Base-by-base conservation (phyloP, 305 asterid genomes). In the Fraxinus platypoda region DNA sequence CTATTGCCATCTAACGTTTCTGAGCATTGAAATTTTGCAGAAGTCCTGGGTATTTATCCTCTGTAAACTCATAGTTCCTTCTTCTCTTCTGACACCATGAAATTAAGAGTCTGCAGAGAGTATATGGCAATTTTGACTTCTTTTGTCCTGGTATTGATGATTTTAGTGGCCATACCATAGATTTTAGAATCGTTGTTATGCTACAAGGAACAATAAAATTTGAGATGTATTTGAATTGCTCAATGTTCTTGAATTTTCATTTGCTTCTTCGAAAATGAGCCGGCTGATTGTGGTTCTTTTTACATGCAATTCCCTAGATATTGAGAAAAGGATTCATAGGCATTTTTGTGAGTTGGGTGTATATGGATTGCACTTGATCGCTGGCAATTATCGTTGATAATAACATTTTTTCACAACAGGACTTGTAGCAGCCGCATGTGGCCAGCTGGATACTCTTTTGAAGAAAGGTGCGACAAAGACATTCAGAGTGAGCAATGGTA, bases 401-500 rank as follows among this genome's bases (percentile, higher is more conserved):
- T 23, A 66, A 66, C 35, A 59, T 66, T 41, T 19, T 37, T 37
- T 43, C 21, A 54, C 68, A 76, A 87, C 95, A 95, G 99, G 99
- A 68, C 92, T 95, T 57, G 88, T 94, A 31, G 97, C 97, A 4
- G 98, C 99, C 71, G 92, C 95, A 75, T 76, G 87, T 75, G 98
- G 97, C 31, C 95, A 94, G 85, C 90, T 94, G 54, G 98, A 95
- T 78, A 74, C 80, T 25, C 66, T 90, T 75, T 76, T 92, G 79
- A 92, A 86, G 91, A 94, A 90, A 82, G 79, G 88, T 54, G 79
- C 62, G 2, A 15, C 81, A 64, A 91, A 86, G 84, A 5, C 83
- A 52, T 54, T 57, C 73, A 82, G 77, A 33, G 76, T 88, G 86
- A 90, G 81, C 90, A 94, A 91, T 71, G 97, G 97, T 33, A 70